Conservation (phyloP, 176 grass and related monocot genomes). For the Pontederia crassipes region DNA sequence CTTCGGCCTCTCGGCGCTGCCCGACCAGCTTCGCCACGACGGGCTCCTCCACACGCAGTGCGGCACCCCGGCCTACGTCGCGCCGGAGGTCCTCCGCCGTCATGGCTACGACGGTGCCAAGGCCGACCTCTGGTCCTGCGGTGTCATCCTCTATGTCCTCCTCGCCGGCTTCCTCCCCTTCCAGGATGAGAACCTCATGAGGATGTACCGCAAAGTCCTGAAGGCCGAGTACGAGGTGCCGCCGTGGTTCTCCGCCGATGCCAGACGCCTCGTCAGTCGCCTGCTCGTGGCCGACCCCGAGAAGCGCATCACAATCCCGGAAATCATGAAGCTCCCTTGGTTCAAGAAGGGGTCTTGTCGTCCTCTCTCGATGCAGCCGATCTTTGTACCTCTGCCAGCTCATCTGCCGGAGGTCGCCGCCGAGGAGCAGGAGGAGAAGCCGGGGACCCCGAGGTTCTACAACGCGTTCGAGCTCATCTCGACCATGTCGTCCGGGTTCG, state of each 20-base stretch:
- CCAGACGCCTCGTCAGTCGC: conserved; percentile 55
- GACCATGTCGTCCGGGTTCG: conserved; percentile 89
- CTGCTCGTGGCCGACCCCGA: conserved; percentile 65
- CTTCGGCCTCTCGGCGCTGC: conserved; percentile 87
- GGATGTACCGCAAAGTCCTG: conserved; percentile 85
- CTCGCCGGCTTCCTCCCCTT: conserved; percentile 77
- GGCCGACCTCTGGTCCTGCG: conserved; percentile 83
- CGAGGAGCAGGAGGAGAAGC: background rate
- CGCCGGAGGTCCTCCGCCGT: conserved; percentile 72
- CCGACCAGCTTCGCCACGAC: conserved; percentile 74
- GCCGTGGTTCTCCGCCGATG: conserved; percentile 66
- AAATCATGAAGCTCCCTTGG: conserved; percentile 62
- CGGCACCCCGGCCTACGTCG: conserved; percentile 87
- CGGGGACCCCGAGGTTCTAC: conserved; percentile 57
- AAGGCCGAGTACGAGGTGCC: conserved; percentile 70
- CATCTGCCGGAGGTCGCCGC: conserved; percentile 12
- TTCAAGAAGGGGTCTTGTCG: conserved; percentile 55
- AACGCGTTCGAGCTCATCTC: conserved; percentile 97
- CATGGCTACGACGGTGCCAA: conserved; percentile 64
- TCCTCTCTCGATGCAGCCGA: conserved; percentile 5
- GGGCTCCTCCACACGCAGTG: conserved; percentile 90
- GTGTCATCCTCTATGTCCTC: conserved; percentile 75
- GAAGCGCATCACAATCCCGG: conserved; percentile 54
- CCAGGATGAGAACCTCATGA: conserved; percentile 61
- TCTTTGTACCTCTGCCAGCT: background rate